Evolutionary conservation across 768 basidiomycete species (phyloP).

Genomic region (Podaxis carcinomalis): DNA sequence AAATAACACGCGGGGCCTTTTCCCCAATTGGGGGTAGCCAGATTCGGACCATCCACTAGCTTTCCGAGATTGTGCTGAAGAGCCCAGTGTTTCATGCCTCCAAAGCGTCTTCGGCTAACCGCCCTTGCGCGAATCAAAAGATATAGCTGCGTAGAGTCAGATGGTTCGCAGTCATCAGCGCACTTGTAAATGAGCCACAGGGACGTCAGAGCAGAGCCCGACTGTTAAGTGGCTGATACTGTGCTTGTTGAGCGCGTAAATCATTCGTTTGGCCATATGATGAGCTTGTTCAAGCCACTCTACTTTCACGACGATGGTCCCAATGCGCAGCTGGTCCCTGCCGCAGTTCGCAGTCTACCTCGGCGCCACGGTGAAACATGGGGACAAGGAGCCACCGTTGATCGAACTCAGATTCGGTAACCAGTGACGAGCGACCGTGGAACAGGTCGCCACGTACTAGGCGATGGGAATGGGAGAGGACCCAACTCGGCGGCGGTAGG

Average conservation of each 20-base stretch:
- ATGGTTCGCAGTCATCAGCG: neutral
- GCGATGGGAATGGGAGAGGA: neutral
- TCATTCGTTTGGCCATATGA: neutral
- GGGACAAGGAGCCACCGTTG: neutral
- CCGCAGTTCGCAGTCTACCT: neutral
- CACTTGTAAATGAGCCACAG: neutral
- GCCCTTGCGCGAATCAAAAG: neutral
- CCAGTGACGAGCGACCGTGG: neutral
- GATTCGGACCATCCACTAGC: neutral
- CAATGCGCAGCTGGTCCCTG: neutral
- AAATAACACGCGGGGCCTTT: neutral
- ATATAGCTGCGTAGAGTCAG: neutral
- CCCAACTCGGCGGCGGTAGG: neutral
- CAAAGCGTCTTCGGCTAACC: neutral
- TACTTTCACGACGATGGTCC: neutral
- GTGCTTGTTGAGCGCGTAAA: too few relatives aligned
- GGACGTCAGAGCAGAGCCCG: too few relatives aligned
- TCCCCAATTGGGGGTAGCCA: neutral
- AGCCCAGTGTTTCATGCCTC: neutral
- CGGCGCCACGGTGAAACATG: constrained; percentile 2
- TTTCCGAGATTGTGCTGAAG: neutral
- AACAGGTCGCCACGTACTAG: neutral
- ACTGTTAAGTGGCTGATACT: too few relatives aligned
- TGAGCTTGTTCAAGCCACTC: neutral
- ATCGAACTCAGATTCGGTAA: neutral